Evolutionary conservation across 352 stramenopile species (phyloP).

Genomic region (Globisporangium radiosum): DNA sequence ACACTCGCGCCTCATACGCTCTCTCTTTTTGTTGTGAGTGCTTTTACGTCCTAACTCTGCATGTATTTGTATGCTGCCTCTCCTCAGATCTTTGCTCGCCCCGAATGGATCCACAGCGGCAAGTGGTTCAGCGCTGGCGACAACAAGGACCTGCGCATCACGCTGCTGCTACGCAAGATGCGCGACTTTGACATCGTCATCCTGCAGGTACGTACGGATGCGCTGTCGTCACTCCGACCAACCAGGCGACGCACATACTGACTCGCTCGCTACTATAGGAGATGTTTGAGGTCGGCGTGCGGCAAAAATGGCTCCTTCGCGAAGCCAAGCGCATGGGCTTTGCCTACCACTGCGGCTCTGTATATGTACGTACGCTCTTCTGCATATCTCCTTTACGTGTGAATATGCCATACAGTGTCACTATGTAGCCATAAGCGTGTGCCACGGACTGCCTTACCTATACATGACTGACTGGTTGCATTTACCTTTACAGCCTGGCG

Average conservation of each 20-base stretch:
- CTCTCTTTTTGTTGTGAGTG: background rate
- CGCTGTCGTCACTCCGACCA: background rate
- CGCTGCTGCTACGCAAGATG: constrained; percentile 69
- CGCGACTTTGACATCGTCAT: constrained; percentile 65
- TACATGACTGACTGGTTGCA: no score
- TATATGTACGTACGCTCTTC: constrained; percentile 27
- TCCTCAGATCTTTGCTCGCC: constrained; percentile 62
- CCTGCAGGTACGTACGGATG: constrained; percentile 24
- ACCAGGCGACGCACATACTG: background rate
- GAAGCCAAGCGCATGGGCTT: constrained; percentile 55
- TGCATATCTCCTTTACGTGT: background rate
- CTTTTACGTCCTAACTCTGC: no score
- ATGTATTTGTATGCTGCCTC: no score
- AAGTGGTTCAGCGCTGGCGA: constrained; percentile 65
- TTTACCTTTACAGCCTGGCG: constrained; percentile 17
- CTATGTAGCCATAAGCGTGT: no score
- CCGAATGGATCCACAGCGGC: constrained; percentile 70
- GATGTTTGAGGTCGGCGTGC: constrained; percentile 68
- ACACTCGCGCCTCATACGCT: background rate
- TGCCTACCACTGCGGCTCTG: constrained; percentile 65
- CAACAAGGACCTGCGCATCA: constrained; percentile 63
- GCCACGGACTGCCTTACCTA: no score
- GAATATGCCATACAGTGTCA: background rate
- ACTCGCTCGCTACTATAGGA: constrained; percentile 25
- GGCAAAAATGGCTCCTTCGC: constrained; percentile 49